Base-by-base conservation (phyloP, 2,329 filamentous ascomycete species). In the Chaetomiaceae sp. region DNA sequence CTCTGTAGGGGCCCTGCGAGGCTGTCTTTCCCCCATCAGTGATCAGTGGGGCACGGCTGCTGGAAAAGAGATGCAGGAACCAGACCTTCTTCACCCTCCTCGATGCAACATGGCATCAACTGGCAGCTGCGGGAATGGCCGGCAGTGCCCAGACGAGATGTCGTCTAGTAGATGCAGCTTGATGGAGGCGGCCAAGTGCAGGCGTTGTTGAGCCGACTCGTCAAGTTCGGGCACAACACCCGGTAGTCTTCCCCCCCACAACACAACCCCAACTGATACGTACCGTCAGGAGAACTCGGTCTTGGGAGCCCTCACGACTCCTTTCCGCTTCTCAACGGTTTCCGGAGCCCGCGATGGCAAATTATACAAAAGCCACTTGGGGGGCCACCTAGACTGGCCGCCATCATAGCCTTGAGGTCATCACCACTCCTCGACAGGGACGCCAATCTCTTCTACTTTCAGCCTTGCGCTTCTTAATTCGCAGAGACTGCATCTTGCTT, bases 281-380 rank as follows among this genome's bases (percentile, higher is more conserved):
- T 60, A 56, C 44, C 54, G 37, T 52, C 34, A 52, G 59, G 54
- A 49, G 49, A 58, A 53, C 41, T 51, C 42, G 30, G 45, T 18
- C 32, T 54, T 30, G 14, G 56, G 56, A 58, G 56, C 50, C 55
- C 55, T 58, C 53, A 51, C 49, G 21, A 36, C 38, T 56, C 47
- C 44, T 41, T 38, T 41, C 42, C 33, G n/a, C 47, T 14, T 38
- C 29, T 53, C 57, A 55, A 60, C 53, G 53, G 50, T 47, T 41
- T 52, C 18, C 21, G 13, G 37, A 20, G 34, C 27, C 38, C 25
- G 51, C 41, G 48, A 57, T 56, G 58, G 53, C 50, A 55, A 59
- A 56, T 58, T 64, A 46, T 65, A 65, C 63, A 65, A 61, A 65
- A 63, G 61, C 49, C 57, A 36, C 48, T 47, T 42, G 45, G 51